phyloP scores from a whole-genome alignment of 2,329 filamentous ascomycete genomes.

The Amphichorda felina region DNA sequence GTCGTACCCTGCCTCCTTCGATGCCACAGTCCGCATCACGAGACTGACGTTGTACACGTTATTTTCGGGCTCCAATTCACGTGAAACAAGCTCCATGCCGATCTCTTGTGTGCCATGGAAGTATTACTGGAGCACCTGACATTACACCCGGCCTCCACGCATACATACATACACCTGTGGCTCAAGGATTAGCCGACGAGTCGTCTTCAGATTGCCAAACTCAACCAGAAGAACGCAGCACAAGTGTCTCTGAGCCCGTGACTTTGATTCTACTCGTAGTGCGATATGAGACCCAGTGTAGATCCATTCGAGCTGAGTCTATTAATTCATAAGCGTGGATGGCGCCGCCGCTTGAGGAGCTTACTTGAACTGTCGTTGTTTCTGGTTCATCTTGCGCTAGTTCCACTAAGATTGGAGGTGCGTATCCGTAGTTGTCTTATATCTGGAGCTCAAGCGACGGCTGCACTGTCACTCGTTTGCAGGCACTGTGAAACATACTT shows the following conservation, averaged over 20 bases:
- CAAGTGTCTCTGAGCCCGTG: slow-evolving; percentile 54
- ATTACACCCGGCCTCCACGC: not conserved
- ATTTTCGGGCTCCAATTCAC: slow-evolving; percentile 41
- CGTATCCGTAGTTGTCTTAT: too few relatives aligned
- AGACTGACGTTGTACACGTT: slow-evolving; percentile 53
- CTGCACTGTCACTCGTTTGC: too few relatives aligned
- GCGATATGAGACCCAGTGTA: slow-evolving; percentile 60
- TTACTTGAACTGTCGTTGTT: too few relatives aligned
- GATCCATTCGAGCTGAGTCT: slow-evolving; percentile 45
- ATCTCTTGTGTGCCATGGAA: slow-evolving; percentile 71
- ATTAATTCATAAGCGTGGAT: too few relatives aligned
- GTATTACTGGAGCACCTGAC: slow-evolving; percentile 35
- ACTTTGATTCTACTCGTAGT: slow-evolving; percentile 57
- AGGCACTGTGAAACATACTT: too few relatives aligned
- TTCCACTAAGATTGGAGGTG: too few relatives aligned
- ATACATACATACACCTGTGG: too few relatives aligned
- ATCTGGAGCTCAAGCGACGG: too few relatives aligned
- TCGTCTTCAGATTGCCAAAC: too few relatives aligned
- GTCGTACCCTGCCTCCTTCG: slow-evolving; percentile 47
- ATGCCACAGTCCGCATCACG: slow-evolving; percentile 58
- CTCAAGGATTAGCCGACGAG: too few relatives aligned
- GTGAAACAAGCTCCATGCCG: slow-evolving; percentile 68
- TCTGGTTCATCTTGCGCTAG: too few relatives aligned
- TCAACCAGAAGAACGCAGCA: slow-evolving; percentile 69
- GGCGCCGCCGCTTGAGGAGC: too few relatives aligned